A percentile compares a stretch with the other conserved stretches of the same genome.
Evolutionary conservation across 306 rosid genomes (phyloP).

Genomic region (Macrotyloma uniflorum): DNA sequence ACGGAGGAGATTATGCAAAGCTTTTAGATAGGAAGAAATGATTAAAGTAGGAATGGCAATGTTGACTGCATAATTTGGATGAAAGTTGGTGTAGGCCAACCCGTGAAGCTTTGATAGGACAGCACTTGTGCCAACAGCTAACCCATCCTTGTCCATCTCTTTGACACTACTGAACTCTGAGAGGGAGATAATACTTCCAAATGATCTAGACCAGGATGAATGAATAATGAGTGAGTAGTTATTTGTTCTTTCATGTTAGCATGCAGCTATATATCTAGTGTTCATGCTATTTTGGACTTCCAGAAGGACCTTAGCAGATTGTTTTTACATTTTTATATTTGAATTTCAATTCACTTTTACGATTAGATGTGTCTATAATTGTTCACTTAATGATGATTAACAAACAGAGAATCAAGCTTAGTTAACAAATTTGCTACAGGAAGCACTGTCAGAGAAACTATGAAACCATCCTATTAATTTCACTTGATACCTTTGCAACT

Average conservation of each 20-base stretch:
- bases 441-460: not conserved
- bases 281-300: not conserved
- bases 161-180: not conserved
- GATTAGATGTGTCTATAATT: not conserved
- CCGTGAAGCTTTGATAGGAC: constrained; percentile 33
- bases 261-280: not conserved
- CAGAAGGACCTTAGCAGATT: not conserved
- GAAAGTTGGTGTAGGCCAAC: constrained; percentile 6
- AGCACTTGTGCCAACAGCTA: constrained; percentile 24
- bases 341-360: not conserved
- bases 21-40: constrained; percentile 3
- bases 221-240: not conserved
- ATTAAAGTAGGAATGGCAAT: constrained; percentile 5
- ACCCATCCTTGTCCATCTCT: not conserved
- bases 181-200: not conserved
- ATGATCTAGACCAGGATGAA: not conserved
- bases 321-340: not conserved
- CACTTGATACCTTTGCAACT: not conserved
- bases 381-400: not conserved
- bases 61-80: not conserved
- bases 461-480: not conserved
- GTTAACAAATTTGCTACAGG: not conserved
- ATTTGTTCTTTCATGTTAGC: not conserved
- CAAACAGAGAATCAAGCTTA: not conserved
- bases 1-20: constrained; percentile 3